Evolutionary conservation across 805 yeast species (phyloP), one percentile per base, ranked within the genome.

Genomic region (Candida tammaniensis): DNA sequence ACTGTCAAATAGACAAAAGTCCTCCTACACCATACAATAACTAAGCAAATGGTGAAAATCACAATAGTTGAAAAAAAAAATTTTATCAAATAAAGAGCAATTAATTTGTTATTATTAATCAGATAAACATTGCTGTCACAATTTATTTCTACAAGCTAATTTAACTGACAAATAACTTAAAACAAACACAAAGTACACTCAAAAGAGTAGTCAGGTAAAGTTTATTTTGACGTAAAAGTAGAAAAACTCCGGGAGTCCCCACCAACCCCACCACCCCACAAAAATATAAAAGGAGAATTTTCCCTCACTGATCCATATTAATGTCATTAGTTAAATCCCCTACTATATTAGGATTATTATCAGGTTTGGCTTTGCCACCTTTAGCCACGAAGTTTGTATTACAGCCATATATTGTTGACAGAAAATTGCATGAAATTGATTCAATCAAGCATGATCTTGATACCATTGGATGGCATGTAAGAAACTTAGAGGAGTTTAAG

Each of bases 401-500:
- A 10, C 36, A 49, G 21, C 68, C 67, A 4, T 35, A 41, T 13
- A 43, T 47, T 19, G 36, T 57, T 32, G 55, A 52, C 14, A 12
- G 47, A 3, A 44, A 48, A 29, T 48, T 41, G 29, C 54, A 54
- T 23, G 67, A 62, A 33, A 52, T 61, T 17, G 57, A 59, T 34
- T 38, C 43, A 18, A 46, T 62, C 17, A 57, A 52, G 28, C 52
- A 58, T 36, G 56, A 55, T 26, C 19, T 62, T 27, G 66, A 63
- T 33, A 46, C 45, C 30, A 45, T 61, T 8, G 68, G 67, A 7
- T 61, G 67, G 66, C 48, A 57, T 10, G 55, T 63, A 3, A 47
- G 67, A 17, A 44, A 42, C 28, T 26, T 59, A 31, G 61, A 63
- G 31, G 63, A 63, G 35, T 42, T 43, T 7, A 45, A 36, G 28